Base-by-base conservation (phyloP, 768 basidiomycete genomes). In the Russula vinacea region DNA sequence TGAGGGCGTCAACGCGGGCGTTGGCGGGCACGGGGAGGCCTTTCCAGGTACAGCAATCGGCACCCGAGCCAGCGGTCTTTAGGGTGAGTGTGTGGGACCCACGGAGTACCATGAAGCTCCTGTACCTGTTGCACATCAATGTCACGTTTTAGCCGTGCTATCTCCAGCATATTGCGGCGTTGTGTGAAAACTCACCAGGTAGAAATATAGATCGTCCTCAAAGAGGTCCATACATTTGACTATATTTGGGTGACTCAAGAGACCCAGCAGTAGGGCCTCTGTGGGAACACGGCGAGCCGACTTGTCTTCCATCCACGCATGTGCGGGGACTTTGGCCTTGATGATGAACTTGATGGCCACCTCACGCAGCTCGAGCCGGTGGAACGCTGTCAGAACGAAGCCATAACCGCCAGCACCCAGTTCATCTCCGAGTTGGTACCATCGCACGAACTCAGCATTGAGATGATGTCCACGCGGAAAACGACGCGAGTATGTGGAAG, bases 271-370 rank as follows among this genome's bases (percentile, higher is more conserved):
- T 73, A 88, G 81, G 42, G 93, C 84, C 76, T 98, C 95, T 37
- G 86, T 84, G 7, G 95, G 95, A 32, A 96, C 75, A 61, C 78
- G 80, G 29, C 88, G 85, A 57, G 82, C 74, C 24, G 75, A 73
- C 56, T 84, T 79, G 72, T 91, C 85, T 57, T 85, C 75, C 76
- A 83, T 84, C 86, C 85, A 84, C 39, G 81, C 81, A 65, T 81
- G 79, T 19, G 80, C 80, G 0, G 83, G 83, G 1, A 87, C 80
- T 65, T 84, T 82, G 57, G 78, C 81, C 74, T 92, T 94, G 77
- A 90, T 84, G 71, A 98, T 94, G 74, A 98, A 97, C 76, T 98
- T 98, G 75, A 97, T 90, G 0, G 94, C 94, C 58, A 94, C 94
- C 72, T 94, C 90, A 62, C 78, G 74, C 0, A 80, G 79, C 52